Base-by-base conservation (phyloP, 2,329 filamentous ascomycete genomes). In the Lithohypha guttulata region DNA sequence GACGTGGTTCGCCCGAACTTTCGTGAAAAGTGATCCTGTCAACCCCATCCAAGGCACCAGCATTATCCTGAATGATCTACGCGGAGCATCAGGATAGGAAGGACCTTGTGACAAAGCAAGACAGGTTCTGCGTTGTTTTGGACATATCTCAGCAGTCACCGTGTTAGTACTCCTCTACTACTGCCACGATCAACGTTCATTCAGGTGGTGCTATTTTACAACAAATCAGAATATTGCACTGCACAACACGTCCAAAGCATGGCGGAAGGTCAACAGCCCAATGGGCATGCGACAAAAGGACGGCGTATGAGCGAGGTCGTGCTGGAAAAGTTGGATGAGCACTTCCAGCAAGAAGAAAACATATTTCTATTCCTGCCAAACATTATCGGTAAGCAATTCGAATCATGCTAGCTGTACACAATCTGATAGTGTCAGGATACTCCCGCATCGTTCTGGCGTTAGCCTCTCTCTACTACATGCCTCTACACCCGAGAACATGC, bases 391-490 rank as follows among this genome's bases (percentile, higher is more conserved):
- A 66, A 49, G 71, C 54, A 32, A 8, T 33, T 26, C 23, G 13
- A 18, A n/a, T 25, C 30, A 18, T 5, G 15, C 40, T 28, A 43
- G 35, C 20, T 10, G 23, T 39, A 41, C 10, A 15, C 17, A n/a
- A 20, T 38, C 30, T 22, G 14, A 34, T 14, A 26, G 25, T 13
- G 34, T 36, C 48, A 86, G 83, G 83, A 51, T 89, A 89, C 62
- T 71, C 66, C 42, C 79, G 84, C 54, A 81, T 91, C 55, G 65
- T 89, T 48, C 74, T 89, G 50, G 86, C 87, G 53, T 68, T 95
- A 54, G 84, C 83, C 33, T 95, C 91, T 19, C 78, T 98, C 50
- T 94, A 96, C 69, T 98, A 95, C 69, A 98, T 98, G 91, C 89
- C 91, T 36, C 76, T 96, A 39, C 91, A 98, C 61, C 50, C 50